Base-by-base conservation (phyloP, 2,329 filamentous ascomycete genomes). In the Curvularia sp. region DNA sequence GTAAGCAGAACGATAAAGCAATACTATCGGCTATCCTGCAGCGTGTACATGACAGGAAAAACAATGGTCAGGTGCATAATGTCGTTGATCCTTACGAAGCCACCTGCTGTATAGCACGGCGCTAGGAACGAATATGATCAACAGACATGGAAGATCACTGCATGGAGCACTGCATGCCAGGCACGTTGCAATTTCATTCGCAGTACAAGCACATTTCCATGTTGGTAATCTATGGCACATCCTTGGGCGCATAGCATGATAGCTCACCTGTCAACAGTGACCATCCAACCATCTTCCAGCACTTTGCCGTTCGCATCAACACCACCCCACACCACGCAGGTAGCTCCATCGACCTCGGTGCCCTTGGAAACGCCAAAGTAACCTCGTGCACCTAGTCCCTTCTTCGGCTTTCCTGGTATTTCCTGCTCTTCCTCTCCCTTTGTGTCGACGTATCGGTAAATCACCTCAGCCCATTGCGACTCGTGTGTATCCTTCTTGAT, bases 281-380 rank as follows among this genome's bases (percentile, higher is more conserved):
- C 60, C 68, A 81, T 61, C 71, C 78, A 75, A 5, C 79, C 79
- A 69, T 80, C 78, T n/a, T 71, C 66, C 15, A 77, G 49, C 2
- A 77, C 61, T 45, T 76, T 76, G 2, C 81, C 80, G 36, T 78
- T 71, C 0, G 72, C 76, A 63, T 80, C 80, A 3, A 79, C 59
- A 0, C 84, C 84, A n/a, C 84, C 84, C 83, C 83, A 86, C 12
- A 84, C 64, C 3, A 86, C 74, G 6, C 83, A 77, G 13, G 75
- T 81, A 49, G 78, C 80, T 3, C 79, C 82, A 60, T 81, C 80
- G 3, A 81, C 73, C 49, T 82, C 80, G 0, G 78, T 77, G 1
- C 78, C 79, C 48, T 71, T 77, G 7, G 74, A 71, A 3, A 73
- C 71, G 1, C 74, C 77, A 53, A 80, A 78, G 2, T 73, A 63